Percentiles rank a stretch among this genome's conserved stretches.
These are phyloP conservation scores for Henckelia pumila DNA, from an alignment of 257 asterid species.

Conservation along the genomic window DNA sequence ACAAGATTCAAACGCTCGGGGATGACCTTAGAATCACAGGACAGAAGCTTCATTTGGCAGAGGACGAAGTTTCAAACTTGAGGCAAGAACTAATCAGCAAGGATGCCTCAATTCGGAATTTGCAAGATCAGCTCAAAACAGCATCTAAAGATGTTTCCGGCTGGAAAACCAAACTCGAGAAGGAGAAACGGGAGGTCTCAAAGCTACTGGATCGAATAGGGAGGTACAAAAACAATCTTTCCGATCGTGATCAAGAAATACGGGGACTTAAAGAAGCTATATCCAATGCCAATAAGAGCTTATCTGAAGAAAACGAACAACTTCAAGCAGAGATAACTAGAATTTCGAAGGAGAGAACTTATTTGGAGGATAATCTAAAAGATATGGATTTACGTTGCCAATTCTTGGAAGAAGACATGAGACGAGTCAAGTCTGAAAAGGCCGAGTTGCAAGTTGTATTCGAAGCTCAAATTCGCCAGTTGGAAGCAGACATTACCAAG, in stretches of 20 bases:
- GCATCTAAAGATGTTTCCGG: conserved; percentile 50
- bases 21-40: conserved; percentile 44
- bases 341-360: conserved; percentile 52
- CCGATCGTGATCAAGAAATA: conserved; percentile 89
- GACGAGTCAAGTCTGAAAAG: conserved; percentile 57
- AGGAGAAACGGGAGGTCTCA: conserved; percentile 63
- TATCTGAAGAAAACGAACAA: conserved; percentile 70
- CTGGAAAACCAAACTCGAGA: conserved; percentile 63
- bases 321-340: conserved; percentile 57
- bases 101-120: conserved; percentile 30
- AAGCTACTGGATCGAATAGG: conserved; percentile 69
- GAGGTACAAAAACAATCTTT: conserved; percentile 65
- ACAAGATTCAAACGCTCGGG: conserved; percentile 40
- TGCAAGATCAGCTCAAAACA: conserved; percentile 62
- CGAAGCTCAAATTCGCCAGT: conserved; percentile 42
- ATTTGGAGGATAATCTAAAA: conserved; percentile 65
- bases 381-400: conserved; percentile 75
- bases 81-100: conserved; percentile 46
- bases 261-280: conserved; percentile 70
- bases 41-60: conserved; percentile 52
- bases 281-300: conserved; percentile 73
- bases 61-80: conserved; percentile 48
- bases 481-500: conserved; percentile 41
- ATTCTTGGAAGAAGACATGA: conserved; percentile 63
- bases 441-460: conserved; percentile 46